Percentiles rank a stretch among this genome's conserved stretches.
Conservation (phyloP, 441 rosid genomes). For the Adansonia rubrostipa region DNA sequence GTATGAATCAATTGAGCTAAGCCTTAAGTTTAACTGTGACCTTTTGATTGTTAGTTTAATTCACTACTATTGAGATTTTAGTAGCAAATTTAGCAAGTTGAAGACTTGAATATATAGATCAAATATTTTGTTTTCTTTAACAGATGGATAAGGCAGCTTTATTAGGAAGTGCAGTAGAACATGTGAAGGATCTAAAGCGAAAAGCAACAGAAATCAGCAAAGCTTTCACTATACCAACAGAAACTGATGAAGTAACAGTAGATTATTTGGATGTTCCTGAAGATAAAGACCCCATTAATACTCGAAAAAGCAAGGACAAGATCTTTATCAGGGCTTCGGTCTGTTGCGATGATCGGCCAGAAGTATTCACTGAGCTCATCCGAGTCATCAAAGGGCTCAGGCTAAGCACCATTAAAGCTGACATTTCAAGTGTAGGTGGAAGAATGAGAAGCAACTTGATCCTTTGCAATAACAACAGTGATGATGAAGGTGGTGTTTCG, state of each 20-base stretch:
- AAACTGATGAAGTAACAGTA: slow-evolving; percentile 71
- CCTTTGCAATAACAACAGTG: slow-evolving; percentile 40
- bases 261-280: slow-evolving; percentile 42
- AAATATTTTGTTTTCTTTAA: not conserved
- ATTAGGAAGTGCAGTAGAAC: slow-evolving; percentile 69
- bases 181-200: slow-evolving; percentile 72
- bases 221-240: slow-evolving; percentile 59
- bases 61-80: too few relatives aligned
- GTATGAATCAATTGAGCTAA: too few relatives aligned
- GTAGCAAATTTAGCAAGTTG: too few relatives aligned
- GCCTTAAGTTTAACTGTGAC: too few relatives aligned
- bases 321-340: slow-evolving; percentile 60
- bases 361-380: slow-evolving; percentile 67
- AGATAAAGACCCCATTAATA: not conserved
- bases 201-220: slow-evolving; percentile 63
- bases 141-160: slow-evolving; percentile 97
- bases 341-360: slow-evolving; percentile 86
- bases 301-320: not conserved
- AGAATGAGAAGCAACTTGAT: slow-evolving; percentile 63
- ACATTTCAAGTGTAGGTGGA: slow-evolving; percentile 71
- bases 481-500: slow-evolving; percentile 34
- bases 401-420: slow-evolving; percentile 60
- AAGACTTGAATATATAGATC: too few relatives aligned
- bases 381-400: slow-evolving; percentile 53
- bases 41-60: too few relatives aligned